phyloP scores from a whole-genome alignment of 495 filamentous ascomycete species.

The Letharia lupina region DNA sequence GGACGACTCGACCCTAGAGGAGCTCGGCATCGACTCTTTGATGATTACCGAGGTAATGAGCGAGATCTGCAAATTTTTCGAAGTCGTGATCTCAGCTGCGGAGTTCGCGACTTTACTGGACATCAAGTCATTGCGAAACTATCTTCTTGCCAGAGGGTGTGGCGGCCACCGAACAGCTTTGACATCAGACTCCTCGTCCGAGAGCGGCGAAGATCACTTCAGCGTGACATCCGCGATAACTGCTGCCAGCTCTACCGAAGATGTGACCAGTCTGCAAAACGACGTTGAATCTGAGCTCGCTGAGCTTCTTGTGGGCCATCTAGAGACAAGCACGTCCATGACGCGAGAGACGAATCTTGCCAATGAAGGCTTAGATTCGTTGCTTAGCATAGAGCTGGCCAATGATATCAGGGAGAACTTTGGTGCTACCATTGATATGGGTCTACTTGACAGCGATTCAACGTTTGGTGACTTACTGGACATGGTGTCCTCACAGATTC shows the following conservation, averaged over 20 bases:
- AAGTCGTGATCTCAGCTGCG: conserved; percentile 9
- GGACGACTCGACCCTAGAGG: conserved; percentile 22
- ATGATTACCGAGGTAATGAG: conserved; percentile 35
- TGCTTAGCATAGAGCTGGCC: conserved; percentile 23
- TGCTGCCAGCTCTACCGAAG: not conserved
- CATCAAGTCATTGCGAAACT: not conserved
- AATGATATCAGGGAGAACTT: conserved; percentile 25
- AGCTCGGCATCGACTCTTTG: conserved; percentile 39
- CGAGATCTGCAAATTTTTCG: conserved; percentile 29
- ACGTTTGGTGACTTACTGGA: conserved; percentile 15
- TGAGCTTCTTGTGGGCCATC: conserved; percentile 1
- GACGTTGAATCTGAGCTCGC: not conserved
- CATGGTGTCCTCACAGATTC: not conserved
- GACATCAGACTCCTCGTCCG: too few species aligned
- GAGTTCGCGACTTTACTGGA: not conserved
- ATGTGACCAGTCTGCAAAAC: not conserved
- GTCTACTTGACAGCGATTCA: conserved; percentile 3
- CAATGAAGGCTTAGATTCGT: conserved; percentile 24
- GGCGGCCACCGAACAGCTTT: too few species aligned
- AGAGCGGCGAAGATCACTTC: too few species aligned
- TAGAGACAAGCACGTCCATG: conserved; percentile 1
- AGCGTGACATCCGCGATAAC: too few species aligned
- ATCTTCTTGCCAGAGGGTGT: not conserved
- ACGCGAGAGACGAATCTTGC: conserved; percentile 4
- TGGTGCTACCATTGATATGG: conserved; percentile 16